phyloP scores from a whole-genome alignment of 129 eudicot genomes.

The Silybum marianum region DNA sequence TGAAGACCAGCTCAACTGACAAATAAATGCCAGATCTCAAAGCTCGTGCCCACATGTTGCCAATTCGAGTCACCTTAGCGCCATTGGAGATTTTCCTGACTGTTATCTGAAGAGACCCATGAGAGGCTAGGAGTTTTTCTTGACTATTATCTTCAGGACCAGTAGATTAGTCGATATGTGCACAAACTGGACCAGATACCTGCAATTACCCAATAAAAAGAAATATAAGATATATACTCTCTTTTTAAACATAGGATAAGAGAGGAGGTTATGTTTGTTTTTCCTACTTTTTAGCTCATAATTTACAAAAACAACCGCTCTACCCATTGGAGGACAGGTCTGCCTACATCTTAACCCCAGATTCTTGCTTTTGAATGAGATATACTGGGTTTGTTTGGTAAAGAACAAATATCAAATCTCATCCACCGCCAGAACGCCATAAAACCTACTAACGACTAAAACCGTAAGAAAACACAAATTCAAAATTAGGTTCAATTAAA shows the following conservation, averaged over 20 bases:
- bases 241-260: background rate
- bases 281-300: background rate
- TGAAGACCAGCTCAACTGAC: background rate
- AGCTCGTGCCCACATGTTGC: background rate
- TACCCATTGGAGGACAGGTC: background rate
- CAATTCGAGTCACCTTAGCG: background rate
- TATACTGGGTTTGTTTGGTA: background rate
- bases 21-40: background rate
- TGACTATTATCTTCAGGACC: background rate
- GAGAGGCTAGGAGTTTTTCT: background rate
- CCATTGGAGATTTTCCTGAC: background rate
- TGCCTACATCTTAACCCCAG: background rate
- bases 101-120: background rate
- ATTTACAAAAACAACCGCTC: background rate
- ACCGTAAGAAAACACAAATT: background rate
- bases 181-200: background rate
- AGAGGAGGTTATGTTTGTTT: background rate
- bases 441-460: background rate
- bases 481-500: background rate
- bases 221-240: background rate
- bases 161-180: background rate
- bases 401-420: background rate
- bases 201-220: background rate
- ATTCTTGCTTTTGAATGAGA: background rate
- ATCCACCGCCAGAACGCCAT: conserved; percentile 1